phyloP scores from a whole-genome alignment of 179 eudicot genomes.

The Drosera spatulata region DNA sequence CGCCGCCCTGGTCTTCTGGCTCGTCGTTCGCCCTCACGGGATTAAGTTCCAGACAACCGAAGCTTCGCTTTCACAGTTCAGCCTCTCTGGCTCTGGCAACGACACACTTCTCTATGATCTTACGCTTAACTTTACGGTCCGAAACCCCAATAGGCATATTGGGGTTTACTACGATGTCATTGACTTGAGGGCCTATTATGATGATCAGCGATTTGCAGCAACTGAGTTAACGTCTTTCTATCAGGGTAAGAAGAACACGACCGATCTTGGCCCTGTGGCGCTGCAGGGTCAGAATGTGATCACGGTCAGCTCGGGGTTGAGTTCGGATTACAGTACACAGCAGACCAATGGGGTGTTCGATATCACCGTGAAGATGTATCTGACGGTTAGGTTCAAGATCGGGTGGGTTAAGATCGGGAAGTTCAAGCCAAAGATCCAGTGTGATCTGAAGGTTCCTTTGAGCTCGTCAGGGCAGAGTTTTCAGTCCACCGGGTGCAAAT shows the following conservation, averaged over 20 bases:
- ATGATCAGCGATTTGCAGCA: slow-evolving; percentile 34
- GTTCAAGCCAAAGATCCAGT: slow-evolving; percentile 57
- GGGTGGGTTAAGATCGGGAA: slow-evolving; percentile 40
- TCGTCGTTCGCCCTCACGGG: slow-evolving; percentile 46
- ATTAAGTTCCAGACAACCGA: slow-evolving; percentile 9
- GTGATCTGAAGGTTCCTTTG: slow-evolving; percentile 67
- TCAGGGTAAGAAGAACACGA: slow-evolving; percentile 56
- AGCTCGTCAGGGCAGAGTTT: slow-evolving; percentile 6
- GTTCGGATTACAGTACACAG: slow-evolving; percentile 21
- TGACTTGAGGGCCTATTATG: slow-evolving; percentile 24
- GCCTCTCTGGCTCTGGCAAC: too few species aligned
- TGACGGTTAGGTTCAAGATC: slow-evolving; percentile 42
- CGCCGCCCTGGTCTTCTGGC: slow-evolving; percentile 27
- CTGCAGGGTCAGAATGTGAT: slow-evolving; percentile 35
- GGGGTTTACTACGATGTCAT: too few species aligned
- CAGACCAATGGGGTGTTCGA: slow-evolving; percentile 25
- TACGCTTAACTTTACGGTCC: too few species aligned
- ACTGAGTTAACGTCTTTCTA: slow-evolving; percentile 20
- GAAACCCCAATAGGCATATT: too few species aligned
- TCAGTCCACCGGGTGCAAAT: slow-evolving; percentile 16
- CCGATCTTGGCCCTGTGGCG: slow-evolving; percentile 17
- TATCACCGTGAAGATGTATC: slow-evolving; percentile 39
- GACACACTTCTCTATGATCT: too few species aligned
- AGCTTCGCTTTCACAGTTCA: too few species aligned
- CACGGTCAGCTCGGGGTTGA: slow-evolving; percentile 12